Evolutionary conservation across 345 rosid genomes (phyloP).

Genomic region (Melaleuca quinquenervia): DNA sequence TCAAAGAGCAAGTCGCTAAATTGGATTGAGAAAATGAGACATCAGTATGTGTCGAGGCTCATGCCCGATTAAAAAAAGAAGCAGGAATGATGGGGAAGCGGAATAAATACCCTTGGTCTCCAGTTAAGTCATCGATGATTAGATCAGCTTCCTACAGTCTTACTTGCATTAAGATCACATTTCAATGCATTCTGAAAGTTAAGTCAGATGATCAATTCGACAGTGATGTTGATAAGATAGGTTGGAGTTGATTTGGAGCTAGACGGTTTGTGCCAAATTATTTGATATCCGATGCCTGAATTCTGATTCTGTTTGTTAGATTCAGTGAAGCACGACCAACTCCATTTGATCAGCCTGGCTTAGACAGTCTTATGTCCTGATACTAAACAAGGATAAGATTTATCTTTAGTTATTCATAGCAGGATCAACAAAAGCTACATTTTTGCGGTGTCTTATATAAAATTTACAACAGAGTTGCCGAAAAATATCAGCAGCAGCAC

Average conservation of each 20-base stretch:
- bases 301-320: background rate
- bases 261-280: background rate
- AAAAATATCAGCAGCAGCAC: background rate
- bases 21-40: background rate
- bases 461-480: background rate
- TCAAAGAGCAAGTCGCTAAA: background rate
- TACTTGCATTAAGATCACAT: background rate
- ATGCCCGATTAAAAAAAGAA: background rate
- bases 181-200: background rate
- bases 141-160: background rate
- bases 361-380: background rate
- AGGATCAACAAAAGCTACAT: background rate
- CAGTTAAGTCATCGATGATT: background rate
- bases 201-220: background rate
- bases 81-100: too few relatives aligned
- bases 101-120: background rate
- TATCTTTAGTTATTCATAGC: background rate
- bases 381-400: background rate
- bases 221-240: background rate
- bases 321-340: background rate
- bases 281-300: background rate
- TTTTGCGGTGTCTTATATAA: background rate
- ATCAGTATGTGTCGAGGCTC: background rate
- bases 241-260: background rate
- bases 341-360: background rate